A percentile compares a stretch with the other conserved stretches of the same genome.
Evolutionary conservation across 164 flowering plant species (phyloP).

Genomic region (Aristolochia fimbriata): DNA sequence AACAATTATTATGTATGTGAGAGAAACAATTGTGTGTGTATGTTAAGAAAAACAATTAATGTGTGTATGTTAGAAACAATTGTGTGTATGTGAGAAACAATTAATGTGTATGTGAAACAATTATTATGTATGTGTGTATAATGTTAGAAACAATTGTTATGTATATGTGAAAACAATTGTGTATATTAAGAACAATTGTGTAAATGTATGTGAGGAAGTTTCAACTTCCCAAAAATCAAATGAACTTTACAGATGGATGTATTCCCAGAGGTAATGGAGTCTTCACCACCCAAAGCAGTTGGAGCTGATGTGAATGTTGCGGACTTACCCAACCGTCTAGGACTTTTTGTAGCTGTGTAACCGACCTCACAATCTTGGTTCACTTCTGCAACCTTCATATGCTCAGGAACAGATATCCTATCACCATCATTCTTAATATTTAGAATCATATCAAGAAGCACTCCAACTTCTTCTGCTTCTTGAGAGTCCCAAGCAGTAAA

Average conservation of each 20-base stretch:
- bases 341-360: not conserved
- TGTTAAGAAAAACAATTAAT: too few relatives aligned
- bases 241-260: constrained; percentile 36
- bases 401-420: too few relatives aligned
- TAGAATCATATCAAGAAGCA: constrained; percentile 11
- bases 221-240: not conserved
- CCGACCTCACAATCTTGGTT: constrained; percentile 6
- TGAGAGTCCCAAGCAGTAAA: not conserved
- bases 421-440: constrained; percentile 22
- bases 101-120: too few relatives aligned
- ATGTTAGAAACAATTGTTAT: too few relatives aligned
- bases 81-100: too few relatives aligned
- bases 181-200: too few relatives aligned
- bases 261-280: constrained; percentile 1
- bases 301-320: constrained; percentile 25
- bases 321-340: constrained; percentile 22
- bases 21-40: too few relatives aligned
- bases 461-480: constrained; percentile 20
- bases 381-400: not conserved
- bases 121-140: too few relatives aligned
- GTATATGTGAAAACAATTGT: too few relatives aligned
- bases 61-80: too few relatives aligned
- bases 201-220: too few relatives aligned
- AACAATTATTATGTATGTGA: too few relatives aligned
- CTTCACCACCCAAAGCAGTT: constrained; percentile 3